These are phyloP conservation scores for Prunus fruticosa DNA, from an alignment of 306 rosid species.

Conservation along the genomic window DNA sequence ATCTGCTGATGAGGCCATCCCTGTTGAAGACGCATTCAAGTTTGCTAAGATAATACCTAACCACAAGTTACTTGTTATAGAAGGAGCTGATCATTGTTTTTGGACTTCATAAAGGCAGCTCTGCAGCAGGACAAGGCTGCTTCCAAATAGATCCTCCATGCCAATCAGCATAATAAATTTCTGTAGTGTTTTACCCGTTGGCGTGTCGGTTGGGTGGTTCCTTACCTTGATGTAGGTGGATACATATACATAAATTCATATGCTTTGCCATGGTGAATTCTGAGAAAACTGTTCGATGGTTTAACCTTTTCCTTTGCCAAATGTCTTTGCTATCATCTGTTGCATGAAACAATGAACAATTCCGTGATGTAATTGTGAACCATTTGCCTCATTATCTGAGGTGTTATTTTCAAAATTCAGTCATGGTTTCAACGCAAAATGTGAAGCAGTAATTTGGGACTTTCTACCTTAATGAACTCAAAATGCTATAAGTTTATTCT, in stretches of 20 bases:
- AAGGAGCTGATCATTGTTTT: slow-evolving; percentile 63
- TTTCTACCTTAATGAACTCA: no score
- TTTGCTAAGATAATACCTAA: slow-evolving; percentile 70
- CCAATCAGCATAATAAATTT: no score
- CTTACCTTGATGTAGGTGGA: no score
- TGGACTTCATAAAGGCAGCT: slow-evolving; percentile 43
- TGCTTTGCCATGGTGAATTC: neutral
- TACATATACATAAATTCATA: neutral
- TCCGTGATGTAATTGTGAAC: neutral
- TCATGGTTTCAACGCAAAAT: neutral
- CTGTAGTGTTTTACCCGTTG: no score
- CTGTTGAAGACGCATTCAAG: slow-evolving; percentile 54
- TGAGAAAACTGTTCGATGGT: neutral
- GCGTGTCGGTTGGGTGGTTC: no score
- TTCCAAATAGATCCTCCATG: neutral
- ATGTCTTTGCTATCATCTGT: no score
- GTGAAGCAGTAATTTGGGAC: no score
- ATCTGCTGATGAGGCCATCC: slow-evolving; percentile 47
- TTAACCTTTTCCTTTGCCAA: no score
- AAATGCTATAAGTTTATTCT: no score
- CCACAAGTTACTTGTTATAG: slow-evolving; percentile 56
- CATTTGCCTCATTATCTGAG: neutral
- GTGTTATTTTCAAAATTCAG: no score
- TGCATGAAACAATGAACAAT: neutral
- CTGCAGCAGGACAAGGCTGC: slow-evolving; percentile 34